phyloP scores from a whole-genome alignment of 1,284 basidiomycete species.

The Kalmanozyma brasiliensis region DNA sequence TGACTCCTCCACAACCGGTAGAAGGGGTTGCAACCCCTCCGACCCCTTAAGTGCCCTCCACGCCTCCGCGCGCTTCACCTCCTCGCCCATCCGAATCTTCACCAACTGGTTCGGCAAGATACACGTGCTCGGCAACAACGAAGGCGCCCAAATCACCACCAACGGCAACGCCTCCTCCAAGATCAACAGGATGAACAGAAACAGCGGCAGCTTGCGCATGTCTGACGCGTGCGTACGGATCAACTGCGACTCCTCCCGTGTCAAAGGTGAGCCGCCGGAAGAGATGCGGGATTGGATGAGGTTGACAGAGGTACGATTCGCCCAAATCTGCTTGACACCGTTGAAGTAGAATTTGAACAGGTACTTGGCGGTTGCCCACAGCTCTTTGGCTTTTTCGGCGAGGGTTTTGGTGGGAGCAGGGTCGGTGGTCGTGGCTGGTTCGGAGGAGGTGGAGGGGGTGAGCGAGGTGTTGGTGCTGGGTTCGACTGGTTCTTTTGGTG shows the following conservation, averaged over 20 bases:
- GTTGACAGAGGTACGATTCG: conserved; percentile 51
- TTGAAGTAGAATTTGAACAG: conserved; percentile 66
- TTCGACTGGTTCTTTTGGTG: conserved; percentile 10
- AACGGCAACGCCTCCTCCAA: conserved; percentile 85
- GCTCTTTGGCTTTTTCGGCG: conserved; percentile 35
- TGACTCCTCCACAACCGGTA: conserved; percentile 16
- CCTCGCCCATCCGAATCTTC: conserved; percentile 60
- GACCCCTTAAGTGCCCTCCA: conserved; percentile 21
- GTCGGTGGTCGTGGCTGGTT: conserved; percentile 8
- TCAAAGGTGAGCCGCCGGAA: conserved; percentile 29
- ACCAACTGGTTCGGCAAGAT: conserved; percentile 81
- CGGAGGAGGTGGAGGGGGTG: conserved; percentile 7
- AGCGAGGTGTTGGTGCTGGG: no score
- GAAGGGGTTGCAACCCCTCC: conserved; percentile 30
- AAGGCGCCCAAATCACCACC: conserved; percentile 84
- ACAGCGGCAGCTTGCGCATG: conserved; percentile 78
- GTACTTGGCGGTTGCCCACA: conserved; percentile 62
- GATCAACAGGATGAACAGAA: conserved; percentile 78
- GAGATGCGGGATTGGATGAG: conserved; percentile 38
- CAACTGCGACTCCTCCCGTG: conserved; percentile 55
- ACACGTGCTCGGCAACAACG: conserved; percentile 85
- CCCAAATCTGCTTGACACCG: conserved; percentile 66
- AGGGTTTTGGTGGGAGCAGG: conserved; percentile 31
- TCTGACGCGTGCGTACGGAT: conserved; percentile 56
- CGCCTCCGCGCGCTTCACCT: conserved; percentile 53